phyloP scores from a whole-genome alignment of 1,284 basidiomycete species.

The Heterobasidion irregulare region DNA sequence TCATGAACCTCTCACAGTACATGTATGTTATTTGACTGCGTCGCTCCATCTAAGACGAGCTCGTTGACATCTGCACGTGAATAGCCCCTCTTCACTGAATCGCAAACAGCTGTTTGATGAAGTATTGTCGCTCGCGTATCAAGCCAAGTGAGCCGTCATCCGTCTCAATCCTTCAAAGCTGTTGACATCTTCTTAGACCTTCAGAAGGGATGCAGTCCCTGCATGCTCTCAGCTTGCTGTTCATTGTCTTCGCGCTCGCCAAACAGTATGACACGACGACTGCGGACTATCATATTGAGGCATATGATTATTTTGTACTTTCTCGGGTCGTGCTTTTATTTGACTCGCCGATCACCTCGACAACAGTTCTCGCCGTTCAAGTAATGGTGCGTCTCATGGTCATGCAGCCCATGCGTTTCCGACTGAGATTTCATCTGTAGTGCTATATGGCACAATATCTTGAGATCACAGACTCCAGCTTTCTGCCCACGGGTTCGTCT shows the following conservation, averaged over 20 bases:
- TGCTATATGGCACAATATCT: conserved; percentile 49
- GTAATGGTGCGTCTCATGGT: conserved; percentile 33
- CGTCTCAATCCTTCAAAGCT: background rate
- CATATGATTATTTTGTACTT: conserved; percentile 51
- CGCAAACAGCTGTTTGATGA: conserved; percentile 35
- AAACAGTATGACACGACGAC: conserved; percentile 36
- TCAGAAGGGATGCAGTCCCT: conserved; percentile 12
- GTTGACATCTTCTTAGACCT: conserved; percentile 1
- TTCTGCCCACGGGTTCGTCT: conserved; percentile 32
- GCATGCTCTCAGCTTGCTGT: conserved; percentile 46
- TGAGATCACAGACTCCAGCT: conserved; percentile 45
- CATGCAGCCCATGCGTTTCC: background rate
- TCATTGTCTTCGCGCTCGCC: conserved; percentile 33
- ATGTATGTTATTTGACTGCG: conserved; percentile 4
- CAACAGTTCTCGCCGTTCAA: conserved; percentile 44
- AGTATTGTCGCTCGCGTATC: conserved; percentile 37
- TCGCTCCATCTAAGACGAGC: too few relatives aligned
- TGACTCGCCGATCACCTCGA: conserved; percentile 33
- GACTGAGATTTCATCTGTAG: conserved; percentile 19
- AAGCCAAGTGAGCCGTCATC: conserved; percentile 13
- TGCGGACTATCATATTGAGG: conserved; percentile 34
- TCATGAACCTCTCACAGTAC: conserved; percentile 9
- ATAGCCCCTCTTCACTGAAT: background rate
- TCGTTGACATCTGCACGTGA: background rate
- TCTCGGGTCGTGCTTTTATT: conserved; percentile 42